Evolutionary conservation across 768 basidiomycete genomes (phyloP).

Genomic region (Astraeus odoratus): DNA sequence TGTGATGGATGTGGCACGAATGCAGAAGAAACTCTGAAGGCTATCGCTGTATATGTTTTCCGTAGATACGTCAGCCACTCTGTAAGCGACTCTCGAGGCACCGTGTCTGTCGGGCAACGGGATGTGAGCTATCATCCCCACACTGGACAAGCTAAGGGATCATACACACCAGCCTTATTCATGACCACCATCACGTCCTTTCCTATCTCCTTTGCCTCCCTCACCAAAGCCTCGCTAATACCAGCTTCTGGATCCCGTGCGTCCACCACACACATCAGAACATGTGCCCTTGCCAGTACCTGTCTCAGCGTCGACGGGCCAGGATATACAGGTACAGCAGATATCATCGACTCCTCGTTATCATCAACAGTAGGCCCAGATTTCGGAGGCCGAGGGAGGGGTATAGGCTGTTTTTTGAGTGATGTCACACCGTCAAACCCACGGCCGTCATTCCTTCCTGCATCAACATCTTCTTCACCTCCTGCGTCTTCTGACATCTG

Average conservation of each 20-base stretch:
- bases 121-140: slow-evolving; percentile 1
- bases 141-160: not conserved
- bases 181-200: slow-evolving; percentile 60
- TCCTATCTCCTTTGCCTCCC: slow-evolving; percentile 33
- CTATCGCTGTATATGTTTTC: slow-evolving; percentile 50
- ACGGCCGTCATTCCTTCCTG: slow-evolving; percentile 23
- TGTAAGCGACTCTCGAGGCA: slow-evolving; percentile 68
- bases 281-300: slow-evolving; percentile 72
- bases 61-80: slow-evolving; percentile 65
- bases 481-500: slow-evolving; percentile 21
- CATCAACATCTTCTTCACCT: slow-evolving; percentile 23
- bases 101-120: slow-evolving; percentile 48
- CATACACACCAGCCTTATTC: slow-evolving; percentile 76
- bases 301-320: slow-evolving; percentile 23
- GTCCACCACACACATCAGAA: slow-evolving; percentile 75
- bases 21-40: slow-evolving; percentile 67
- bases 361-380: not conserved
- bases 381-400: slow-evolving; percentile 1
- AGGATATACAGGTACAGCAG: slow-evolving; percentile 17
- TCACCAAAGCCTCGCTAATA: slow-evolving; percentile 58
- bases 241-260: slow-evolving; percentile 74
- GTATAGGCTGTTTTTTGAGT: slow-evolving; percentile 6
- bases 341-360: slow-evolving; percentile 4
- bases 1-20: slow-evolving; percentile 44
- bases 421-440: slow-evolving; percentile 35